Percentiles rank a stretch among this genome's conserved stretches.
Evolutionary conservation across 805 yeast genomes (phyloP).

Genomic region (Nakazawaea wickerhamii): DNA sequence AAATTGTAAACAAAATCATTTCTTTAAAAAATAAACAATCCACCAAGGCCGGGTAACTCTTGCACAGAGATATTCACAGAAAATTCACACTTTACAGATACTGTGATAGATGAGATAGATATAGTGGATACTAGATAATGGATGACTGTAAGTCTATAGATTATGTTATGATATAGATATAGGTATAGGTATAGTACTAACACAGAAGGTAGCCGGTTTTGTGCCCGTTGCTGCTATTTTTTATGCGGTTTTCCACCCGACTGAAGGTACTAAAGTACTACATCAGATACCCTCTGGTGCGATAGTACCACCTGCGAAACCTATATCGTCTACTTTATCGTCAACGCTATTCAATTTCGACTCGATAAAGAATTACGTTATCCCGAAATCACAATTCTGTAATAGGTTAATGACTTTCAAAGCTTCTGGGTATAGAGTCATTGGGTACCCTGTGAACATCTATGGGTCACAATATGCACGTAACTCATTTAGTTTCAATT

Average conservation of each 20-base stretch:
- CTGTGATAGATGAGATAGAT: too few relatives aligned
- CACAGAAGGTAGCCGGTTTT: slow-evolving; percentile 52
- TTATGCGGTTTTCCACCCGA: slow-evolving; percentile 90
- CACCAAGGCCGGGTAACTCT: not conserved
- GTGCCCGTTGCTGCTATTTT: slow-evolving; percentile 86
- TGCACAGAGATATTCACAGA: too few relatives aligned
- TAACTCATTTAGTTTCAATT: slow-evolving; percentile 88
- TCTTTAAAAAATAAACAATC: not conserved
- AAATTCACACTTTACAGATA: too few relatives aligned
- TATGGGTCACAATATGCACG: slow-evolving; percentile 73
- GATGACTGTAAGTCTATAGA: slow-evolving; percentile 2
- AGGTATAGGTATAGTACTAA: too few relatives aligned
- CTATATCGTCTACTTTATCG: slow-evolving; percentile 29
- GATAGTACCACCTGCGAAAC: slow-evolving; percentile 34
- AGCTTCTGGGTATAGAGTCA: slow-evolving; percentile 61
- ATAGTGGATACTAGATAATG: too few relatives aligned
- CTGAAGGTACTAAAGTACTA: slow-evolving; percentile 88
- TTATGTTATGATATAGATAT: too few relatives aligned
- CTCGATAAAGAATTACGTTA: slow-evolving; percentile 80
- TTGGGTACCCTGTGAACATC: slow-evolving; percentile 87
- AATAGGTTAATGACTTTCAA: slow-evolving; percentile 73
- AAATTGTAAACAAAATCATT: not conserved
- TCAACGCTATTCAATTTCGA: slow-evolving; percentile 68
- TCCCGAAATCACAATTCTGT: slow-evolving; percentile 90
- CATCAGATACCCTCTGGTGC: slow-evolving; percentile 86